A percentile compares a stretch with the other conserved stretches of the same genome.
phyloP scores from a whole-genome alignment of 2,329 filamentous ascomycete genomes.

The Aspergillus tanneri region DNA sequence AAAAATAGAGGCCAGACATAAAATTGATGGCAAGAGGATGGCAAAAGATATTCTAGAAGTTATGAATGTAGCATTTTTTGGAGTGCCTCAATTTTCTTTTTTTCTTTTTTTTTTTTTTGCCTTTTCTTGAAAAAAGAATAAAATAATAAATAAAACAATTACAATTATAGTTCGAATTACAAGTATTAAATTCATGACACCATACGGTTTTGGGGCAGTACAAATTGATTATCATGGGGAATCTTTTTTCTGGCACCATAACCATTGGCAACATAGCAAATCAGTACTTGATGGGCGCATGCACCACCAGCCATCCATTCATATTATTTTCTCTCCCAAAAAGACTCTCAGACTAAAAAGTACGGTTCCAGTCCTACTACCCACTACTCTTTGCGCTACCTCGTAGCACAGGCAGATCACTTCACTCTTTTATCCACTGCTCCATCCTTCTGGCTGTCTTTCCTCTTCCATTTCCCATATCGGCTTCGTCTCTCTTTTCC shows the following conservation, averaged over 20 bases:
- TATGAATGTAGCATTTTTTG: too few relatives aligned
- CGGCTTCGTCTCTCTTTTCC: slow-evolving; percentile 37
- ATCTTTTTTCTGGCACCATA: slow-evolving; percentile 8
- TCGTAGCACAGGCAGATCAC: slow-evolving; percentile 38
- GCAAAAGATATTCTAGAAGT: too few relatives aligned
- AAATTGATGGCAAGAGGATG: too few relatives aligned
- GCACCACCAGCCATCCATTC: slow-evolving; percentile 7
- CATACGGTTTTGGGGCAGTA: slow-evolving; percentile 4
- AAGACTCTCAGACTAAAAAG: slow-evolving; percentile 19
- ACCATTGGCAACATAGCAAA: slow-evolving; percentile 4
- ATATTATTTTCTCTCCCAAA: slow-evolving; percentile 2
- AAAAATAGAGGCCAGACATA: slow-evolving; percentile 3
- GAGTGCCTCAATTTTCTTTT: neutral
- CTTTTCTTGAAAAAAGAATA: slow-evolving; percentile 3
- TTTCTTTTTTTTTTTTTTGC: neutral
- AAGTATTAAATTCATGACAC: neutral
- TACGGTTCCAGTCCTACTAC: slow-evolving; percentile 28
- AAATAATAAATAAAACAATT: slow-evolving; percentile 9
- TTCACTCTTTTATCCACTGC: slow-evolving; percentile 36
- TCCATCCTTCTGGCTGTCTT: slow-evolving; percentile 26
- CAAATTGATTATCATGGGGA: slow-evolving; percentile 9
- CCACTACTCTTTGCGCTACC: slow-evolving; percentile 30
- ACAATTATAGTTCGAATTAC: slow-evolving; percentile 4
- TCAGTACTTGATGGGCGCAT: slow-evolving; percentile 10
- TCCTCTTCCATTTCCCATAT: slow-evolving; percentile 28